Percentiles rank a stretch among this genome's conserved stretches.
phyloP scores from a whole-genome alignment of 352 stramenopile genomes.

The Plasmopara viticola region DNA sequence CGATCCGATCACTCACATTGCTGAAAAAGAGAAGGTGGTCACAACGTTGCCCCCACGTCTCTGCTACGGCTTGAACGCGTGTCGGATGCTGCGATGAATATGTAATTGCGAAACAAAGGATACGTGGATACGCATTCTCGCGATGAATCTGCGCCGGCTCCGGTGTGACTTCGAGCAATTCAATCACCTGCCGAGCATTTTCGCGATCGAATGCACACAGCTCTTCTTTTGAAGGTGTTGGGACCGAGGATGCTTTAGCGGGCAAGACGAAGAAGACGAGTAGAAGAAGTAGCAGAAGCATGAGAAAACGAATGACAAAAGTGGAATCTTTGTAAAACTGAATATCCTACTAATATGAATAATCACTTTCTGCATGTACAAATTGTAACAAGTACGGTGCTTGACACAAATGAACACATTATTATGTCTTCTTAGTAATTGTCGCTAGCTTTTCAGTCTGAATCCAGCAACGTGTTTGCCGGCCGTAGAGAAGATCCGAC shows the following conservation, averaged over 20 bases:
- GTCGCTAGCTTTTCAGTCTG: no score
- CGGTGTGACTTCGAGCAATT: slow-evolving; percentile 35
- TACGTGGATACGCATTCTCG: slow-evolving; percentile 34
- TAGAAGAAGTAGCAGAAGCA: neutral
- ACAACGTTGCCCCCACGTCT: slow-evolving; percentile 76
- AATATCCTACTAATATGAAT: no score
- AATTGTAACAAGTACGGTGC: no score
- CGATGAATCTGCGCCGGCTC: slow-evolving; percentile 13
- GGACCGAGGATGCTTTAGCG: neutral
- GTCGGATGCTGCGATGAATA: slow-evolving; percentile 55
- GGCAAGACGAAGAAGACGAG: neutral
- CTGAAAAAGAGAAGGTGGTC: slow-evolving; percentile 77
- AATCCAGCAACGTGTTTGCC: no score
- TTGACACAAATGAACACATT: no score
- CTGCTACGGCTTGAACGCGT: slow-evolving; percentile 49
- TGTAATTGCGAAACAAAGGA: slow-evolving; percentile 69
- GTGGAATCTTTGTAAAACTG: no score
- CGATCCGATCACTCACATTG: slow-evolving; percentile 51
- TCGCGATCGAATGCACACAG: slow-evolving; percentile 42
- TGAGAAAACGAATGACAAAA: no score
- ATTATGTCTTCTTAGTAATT: no score
- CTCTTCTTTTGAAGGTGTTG: slow-evolving; percentile 25
- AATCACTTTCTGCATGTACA: no score
- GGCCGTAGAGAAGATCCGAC: no score
- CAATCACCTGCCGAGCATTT: slow-evolving; percentile 26